phyloP scores from a whole-genome alignment of 116 monocot species.

The Cymodocea nodosa region DNA sequence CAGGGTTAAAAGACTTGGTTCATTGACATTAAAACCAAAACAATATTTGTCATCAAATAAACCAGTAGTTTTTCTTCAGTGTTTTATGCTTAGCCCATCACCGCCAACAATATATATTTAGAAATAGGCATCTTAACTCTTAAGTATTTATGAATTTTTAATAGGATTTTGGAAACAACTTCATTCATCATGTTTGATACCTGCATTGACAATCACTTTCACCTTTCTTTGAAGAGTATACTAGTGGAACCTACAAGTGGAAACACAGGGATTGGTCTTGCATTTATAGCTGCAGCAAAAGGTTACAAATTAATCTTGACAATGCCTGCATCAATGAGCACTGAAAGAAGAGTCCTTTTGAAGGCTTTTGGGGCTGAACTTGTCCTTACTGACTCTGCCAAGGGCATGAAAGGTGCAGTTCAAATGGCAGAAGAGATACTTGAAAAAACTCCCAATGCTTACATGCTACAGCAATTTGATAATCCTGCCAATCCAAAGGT shows the following conservation, averaged over 20 bases:
- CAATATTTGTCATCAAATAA: no score
- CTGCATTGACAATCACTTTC: not conserved
- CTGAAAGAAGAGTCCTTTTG: conserved; percentile 60
- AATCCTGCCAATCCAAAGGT: conserved; percentile 82
- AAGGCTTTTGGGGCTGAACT: conserved; percentile 84
- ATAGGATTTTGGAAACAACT: no score
- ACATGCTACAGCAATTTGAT: conserved; percentile 81
- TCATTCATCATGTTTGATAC: no score
- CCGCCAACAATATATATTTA: no score
- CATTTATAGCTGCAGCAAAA: conserved; percentile 74
- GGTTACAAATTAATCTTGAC: conserved; percentile 70
- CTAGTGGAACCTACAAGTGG: conserved; percentile 78
- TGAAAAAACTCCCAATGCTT: conserved; percentile 51
- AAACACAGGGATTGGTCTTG: conserved; percentile 75
- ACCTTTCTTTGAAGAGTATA: conserved; percentile 24
- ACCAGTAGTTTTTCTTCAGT: no score
- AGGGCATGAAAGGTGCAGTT: conserved; percentile 78
- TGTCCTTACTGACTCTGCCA: conserved; percentile 61
- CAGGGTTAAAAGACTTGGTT: no score
- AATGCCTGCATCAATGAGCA: conserved; percentile 81
- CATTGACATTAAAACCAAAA: no score
- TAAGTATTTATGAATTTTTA: not conserved
- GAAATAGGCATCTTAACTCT: not conserved
- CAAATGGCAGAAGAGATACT: conserved; percentile 62
- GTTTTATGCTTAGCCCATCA: no score